phyloP scores from a whole-genome alignment of 2,329 filamentous ascomycete species.

The Penicillium sp. region DNA sequence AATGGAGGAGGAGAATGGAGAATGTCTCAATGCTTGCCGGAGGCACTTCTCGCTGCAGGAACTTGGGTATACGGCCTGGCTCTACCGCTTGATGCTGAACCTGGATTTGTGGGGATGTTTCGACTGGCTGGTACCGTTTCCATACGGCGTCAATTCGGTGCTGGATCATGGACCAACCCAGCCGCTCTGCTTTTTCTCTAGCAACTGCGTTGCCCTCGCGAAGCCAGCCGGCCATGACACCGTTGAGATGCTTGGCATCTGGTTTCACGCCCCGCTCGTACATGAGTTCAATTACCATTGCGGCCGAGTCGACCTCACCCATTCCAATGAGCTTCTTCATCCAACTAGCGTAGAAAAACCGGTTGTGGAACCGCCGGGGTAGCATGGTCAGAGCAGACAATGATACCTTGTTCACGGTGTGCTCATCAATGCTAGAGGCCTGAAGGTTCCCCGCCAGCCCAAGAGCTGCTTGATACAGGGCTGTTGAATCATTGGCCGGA shows the following conservation, averaged over 20 bases:
- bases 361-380: conserved; percentile 63
- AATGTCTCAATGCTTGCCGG: conserved; percentile 77
- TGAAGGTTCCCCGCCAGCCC: conserved; percentile 47
- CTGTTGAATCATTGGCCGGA: conserved; percentile 48
- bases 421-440: conserved; percentile 45
- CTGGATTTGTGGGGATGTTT: conserved; percentile 32
- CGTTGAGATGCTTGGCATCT: conserved; percentile 77
- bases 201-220: conserved; percentile 61
- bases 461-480: conserved; percentile 49
- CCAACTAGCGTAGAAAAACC: conserved; percentile 87
- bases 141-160: conserved; percentile 67
- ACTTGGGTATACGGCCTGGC: conserved; percentile 40
- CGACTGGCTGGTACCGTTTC: conserved; percentile 34
- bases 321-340: conserved; percentile 79
- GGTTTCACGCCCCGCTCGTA: conserved; percentile 68
- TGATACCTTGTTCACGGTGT: conserved; percentile 53
- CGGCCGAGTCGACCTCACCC: conserved; percentile 70
- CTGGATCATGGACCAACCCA: conserved; percentile 78
- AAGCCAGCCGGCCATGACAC: conserved; percentile 77
- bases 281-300: conserved; percentile 76
- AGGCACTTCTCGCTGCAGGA: conserved; percentile 51
- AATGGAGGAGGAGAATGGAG: conserved; percentile 72
- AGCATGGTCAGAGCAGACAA: conserved; percentile 56
- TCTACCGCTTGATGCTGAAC: conserved; percentile 32
- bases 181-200: conserved; percentile 64